Evolutionary conservation across 2,329 filamentous ascomycete species (phyloP), one percentile per base, ranked within the genome.

Genomic region (Aspergillus niger): DNA sequence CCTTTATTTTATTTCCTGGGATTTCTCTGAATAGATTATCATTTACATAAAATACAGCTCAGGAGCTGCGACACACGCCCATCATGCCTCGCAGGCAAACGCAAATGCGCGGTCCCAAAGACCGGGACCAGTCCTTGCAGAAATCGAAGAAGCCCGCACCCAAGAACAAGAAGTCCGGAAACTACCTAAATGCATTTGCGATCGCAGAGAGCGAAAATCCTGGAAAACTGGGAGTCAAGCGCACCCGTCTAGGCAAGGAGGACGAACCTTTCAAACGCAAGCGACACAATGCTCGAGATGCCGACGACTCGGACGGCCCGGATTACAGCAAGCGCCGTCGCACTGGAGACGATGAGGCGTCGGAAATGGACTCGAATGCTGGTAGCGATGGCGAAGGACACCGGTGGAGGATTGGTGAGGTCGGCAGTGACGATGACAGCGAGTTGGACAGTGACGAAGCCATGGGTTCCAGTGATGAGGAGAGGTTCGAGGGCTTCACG

Each of bases 361-460:
- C 83, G 47, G 79, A 81, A 39, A 74, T 80, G 28, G 83, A 84
- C 64, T 81, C 86, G 15, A 90, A 93, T 60, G 87, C 89, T 64
- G 91, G 91, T 8, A 93, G 89, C 67, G 93, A 97, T 71, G 91
- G 89, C 62, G 91, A 93, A 62, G 92, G 92, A 22, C 91, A 96
- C 69, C 87, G 91, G 70, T 97, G 92, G 92, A 88, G 84, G 53
- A 81, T 96, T 54, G 92, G 93, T 26, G 80, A 87, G 51, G 86
- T 89, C 22, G 85, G 84, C 52, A 85, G 84, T 48, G 87, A 89
- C 56, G 83, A 89, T 63, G 89, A 91, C 68, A 87, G 85, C 57
- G 87, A 89, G 63, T 79, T 91, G 58, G 88, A 91, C 72, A 89
- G 86, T 66, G 88, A 91, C 72, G 91, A 96, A 70, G 93, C 94